Base-by-base conservation (phyloP, 345 rosid species). In the Gossypium rotundifolium region DNA sequence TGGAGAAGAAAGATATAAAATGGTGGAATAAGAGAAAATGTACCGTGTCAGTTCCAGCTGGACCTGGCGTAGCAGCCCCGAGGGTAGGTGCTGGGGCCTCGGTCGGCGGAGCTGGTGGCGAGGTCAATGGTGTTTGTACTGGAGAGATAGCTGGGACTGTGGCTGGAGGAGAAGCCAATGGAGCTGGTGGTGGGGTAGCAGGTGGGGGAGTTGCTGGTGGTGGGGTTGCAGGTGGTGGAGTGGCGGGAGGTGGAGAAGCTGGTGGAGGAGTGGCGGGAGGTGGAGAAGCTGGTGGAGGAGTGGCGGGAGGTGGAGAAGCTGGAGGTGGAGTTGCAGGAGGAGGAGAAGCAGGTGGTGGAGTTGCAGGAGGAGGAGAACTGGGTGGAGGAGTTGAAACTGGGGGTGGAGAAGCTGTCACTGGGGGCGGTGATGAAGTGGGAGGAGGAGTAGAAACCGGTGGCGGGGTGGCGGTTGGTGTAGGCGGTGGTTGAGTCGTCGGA, bases 91-190 rank as follows among this genome's bases (percentile, higher is more conserved):
- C 78, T 14, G 85, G 85, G 14, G 89, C 78, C 59, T 71, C 86
- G 0, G 76, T 9, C 2, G 93, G 85, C 1, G 92, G 89, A 5
- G 86, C 84, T 0, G 92, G 88, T 44, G 92, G 92, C 16, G 62
- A 51, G 76, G 18, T 13, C 40, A 84, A 33, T n/a, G 72, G 77
- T 20, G 77, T 40, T 22, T 40, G 6, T 23, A 72, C 25, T 25
- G 77, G 71, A 12, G 71, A 29, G 16, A 33, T 64, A 8, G 88
- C 90, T 3, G 87, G 64, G 23, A 13, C n/a, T 14, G 64, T 13
- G 40, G 64, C 64, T 25, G 64, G 64, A 25, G 64, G 64, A 13
- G 64, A 60, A 60, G 64, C 64, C 64, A 60, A 60, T 22, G 64
- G 64, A 60, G 40, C 64, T 25, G 57, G 57, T 1, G 57, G 57